Evolutionary conservation across 1,284 basidiomycete species (phyloP), one percentile per base, ranked within the genome.

Genomic region (Wolfiporia cocos): DNA sequence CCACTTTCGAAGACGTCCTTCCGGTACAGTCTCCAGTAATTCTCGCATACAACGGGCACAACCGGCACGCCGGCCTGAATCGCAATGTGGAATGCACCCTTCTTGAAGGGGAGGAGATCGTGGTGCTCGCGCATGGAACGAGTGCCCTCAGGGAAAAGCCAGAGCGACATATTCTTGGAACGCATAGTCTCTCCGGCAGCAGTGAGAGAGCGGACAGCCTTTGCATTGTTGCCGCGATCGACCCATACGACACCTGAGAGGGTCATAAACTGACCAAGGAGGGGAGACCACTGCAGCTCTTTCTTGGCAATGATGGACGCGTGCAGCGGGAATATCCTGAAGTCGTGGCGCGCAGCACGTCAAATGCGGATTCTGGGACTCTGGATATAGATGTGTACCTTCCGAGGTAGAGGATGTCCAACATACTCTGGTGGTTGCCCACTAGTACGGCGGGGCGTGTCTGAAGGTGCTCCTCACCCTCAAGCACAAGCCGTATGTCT

Each of bases 11-110:
- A 92, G 12, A 86, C 69, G 36, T 81, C 83, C 53, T 80, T 74
- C 47, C 78, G 81, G 64, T 95, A 96, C 44, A 95, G 55, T 46
- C 78, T 70, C 77, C 88, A 86, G 62, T 97, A 97, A 65, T 98
- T 98, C 66, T 99, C 93, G 51, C 85, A 86, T 0, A 99, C 86
- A 41, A 99, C 78, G 7, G 95, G 93, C 14, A 92, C 76, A 52
- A 99, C 84, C 5, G 93, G 92, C 34, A 95, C 74, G 18, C 84
- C 84, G 5, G 86, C 84, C 65, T 96, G 86, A 12, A 98, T 74
- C 11, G 96, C 95, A 28, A 98, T 76, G 59, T 99, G 92, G 74
- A 99, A 99, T 1, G 93, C 94, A 30, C 96, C 96, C 67, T 97
- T 99, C 71, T 99, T 99, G 70, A 99, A 88, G 0, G 92, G 86